A percentile compares a stretch with the other conserved stretches of the same genome.
phyloP scores from a whole-genome alignment of 2,329 filamentous ascomycete genomes.

The Penicillium sp. region DNA sequence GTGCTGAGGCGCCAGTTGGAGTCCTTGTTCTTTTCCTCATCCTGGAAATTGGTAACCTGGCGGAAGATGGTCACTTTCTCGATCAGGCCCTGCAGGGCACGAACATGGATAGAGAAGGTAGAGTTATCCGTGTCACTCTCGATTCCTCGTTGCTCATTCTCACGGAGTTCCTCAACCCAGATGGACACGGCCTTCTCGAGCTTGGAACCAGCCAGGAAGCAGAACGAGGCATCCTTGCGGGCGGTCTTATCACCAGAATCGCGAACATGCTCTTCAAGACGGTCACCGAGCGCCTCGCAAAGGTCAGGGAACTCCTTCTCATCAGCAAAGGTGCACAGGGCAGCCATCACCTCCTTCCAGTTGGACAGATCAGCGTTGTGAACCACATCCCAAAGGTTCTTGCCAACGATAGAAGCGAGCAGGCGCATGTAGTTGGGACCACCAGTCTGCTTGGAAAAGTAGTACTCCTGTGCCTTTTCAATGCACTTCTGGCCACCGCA shows the following conservation, averaged over 20 bases:
- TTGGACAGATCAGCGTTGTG: conserved; percentile 90
- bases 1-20: conserved; percentile 86
- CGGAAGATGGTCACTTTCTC: conserved; percentile 98
- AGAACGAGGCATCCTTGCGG: conserved; percentile 92
- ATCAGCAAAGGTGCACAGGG: conserved; percentile 92
- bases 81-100: conserved; percentile 87
- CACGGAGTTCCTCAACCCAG: conserved; percentile 87
- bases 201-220: conserved; percentile 93
- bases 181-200: conserved; percentile 95
- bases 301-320: conserved; percentile 90
- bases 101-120: conserved; percentile 88
- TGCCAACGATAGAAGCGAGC: conserved; percentile 86
- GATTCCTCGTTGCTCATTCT: conserved; percentile 76
- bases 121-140: conserved; percentile 72
- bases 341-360: conserved; percentile 98
- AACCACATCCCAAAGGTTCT: conserved; percentile 97
- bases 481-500: conserved; percentile 92
- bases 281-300: conserved; percentile 91
- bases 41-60: conserved; percentile 87
- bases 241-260: conserved; percentile 58
- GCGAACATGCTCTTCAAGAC: conserved; percentile 71
- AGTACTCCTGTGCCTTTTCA: conserved; percentile 89
- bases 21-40: conserved; percentile 70
- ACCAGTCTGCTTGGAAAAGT: conserved; percentile 79
- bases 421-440: conserved; percentile 91